These are phyloP conservation scores for Syzygium malaccense DNA, from an alignment of 441 rosid genomes.

Conservation along the genomic window DNA sequence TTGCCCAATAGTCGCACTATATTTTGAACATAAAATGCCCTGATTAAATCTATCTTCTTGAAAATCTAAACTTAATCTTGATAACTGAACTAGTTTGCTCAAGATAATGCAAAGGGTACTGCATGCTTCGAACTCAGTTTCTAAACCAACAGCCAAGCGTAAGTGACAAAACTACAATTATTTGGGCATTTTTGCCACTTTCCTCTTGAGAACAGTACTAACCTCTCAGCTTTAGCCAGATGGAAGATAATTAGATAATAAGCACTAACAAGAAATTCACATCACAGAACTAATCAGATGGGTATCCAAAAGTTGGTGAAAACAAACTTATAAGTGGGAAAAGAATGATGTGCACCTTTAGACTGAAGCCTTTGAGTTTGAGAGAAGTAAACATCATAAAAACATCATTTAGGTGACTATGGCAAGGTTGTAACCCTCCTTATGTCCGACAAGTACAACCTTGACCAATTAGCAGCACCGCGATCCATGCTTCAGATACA, in stretches of 20 bases:
- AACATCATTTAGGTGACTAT: not conserved
- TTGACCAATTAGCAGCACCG: not conserved
- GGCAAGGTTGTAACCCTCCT: not conserved
- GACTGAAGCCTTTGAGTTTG: not conserved
- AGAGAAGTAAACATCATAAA: not conserved
- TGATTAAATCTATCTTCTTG: not conserved
- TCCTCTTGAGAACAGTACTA: not conserved
- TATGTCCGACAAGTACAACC: not conserved
- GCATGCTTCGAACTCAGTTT: not conserved
- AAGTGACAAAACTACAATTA: not conserved
- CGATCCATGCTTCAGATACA: not conserved
- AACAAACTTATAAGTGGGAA: not conserved
- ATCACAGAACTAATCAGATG: not conserved
- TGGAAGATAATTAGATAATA: not conserved
- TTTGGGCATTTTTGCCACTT: not conserved
- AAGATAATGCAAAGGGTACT: not conserved
- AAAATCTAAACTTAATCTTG: not conserved
- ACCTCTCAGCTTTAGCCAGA: not conserved
- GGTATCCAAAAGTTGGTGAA: not conserved
- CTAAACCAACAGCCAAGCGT: not conserved
- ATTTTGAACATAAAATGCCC: not conserved
- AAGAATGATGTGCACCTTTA: not conserved
- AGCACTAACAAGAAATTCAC: not conserved
- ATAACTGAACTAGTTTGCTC: not conserved
- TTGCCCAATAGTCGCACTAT: not conserved